phyloP scores from a whole-genome alignment of 345 rosid genomes.

The Theobroma cacao region DNA sequence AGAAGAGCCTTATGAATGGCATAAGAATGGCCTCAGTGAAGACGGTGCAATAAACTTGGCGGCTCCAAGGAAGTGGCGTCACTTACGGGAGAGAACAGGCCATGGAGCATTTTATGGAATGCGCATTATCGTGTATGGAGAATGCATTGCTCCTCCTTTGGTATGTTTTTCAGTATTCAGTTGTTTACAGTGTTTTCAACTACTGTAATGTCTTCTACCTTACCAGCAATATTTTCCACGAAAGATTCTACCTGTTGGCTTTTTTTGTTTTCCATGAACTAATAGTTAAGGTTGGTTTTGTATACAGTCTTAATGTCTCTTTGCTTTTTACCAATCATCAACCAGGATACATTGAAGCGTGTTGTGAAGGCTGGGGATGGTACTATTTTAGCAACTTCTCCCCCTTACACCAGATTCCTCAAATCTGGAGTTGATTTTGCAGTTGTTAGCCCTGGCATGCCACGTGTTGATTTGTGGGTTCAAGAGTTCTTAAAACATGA shows the following conservation, averaged over 20 bases:
- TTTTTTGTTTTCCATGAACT: neutral
- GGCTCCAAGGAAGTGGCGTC: conserved; percentile 92
- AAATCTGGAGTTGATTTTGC: conserved; percentile 74
- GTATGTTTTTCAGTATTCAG: conserved; percentile 38
- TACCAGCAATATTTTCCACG: neutral
- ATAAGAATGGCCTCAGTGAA: conserved; percentile 62
- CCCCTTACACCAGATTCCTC: conserved; percentile 86
- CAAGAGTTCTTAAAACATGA: conserved; percentile 81
- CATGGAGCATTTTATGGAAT: conserved; percentile 88
- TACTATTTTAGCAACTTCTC: conserved; percentile 83
- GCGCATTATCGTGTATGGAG: conserved; percentile 80
- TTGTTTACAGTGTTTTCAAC: conserved; percentile 1
- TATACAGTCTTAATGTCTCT: neutral
- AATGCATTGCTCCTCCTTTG: conserved; percentile 84
- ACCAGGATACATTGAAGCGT: conserved; percentile 93
- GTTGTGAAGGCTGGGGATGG: conserved; percentile 96
- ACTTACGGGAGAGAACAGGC: conserved; percentile 72
- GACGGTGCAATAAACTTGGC: conserved; percentile 82
- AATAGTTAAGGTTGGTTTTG: neutral
- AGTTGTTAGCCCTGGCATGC: conserved; percentile 73
- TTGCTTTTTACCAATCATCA: neutral
- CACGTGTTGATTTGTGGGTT: conserved; percentile 69
- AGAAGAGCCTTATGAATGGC: conserved; percentile 89
- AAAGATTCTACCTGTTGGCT: neutral
- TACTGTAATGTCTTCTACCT: neutral